Conservation (phyloP, 116 monocot genomes). For the Zostera marina region DNA sequence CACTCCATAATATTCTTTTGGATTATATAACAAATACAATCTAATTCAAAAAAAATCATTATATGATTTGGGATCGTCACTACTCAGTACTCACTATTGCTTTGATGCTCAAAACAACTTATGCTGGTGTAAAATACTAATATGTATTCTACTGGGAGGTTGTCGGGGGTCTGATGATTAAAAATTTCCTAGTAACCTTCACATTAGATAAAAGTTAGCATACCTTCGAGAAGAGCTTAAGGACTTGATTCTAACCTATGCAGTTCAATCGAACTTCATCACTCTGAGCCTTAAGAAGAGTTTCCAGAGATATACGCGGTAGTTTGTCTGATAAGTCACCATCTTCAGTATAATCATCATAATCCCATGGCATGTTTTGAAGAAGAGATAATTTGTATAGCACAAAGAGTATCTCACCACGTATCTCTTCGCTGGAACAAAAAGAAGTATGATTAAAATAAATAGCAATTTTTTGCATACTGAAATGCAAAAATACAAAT, state of each 20-base stretch:
- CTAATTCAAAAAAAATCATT: too few species aligned
- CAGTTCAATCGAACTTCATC: conserved; percentile 88
- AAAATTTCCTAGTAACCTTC: too few species aligned
- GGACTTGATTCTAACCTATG: conserved; percentile 31
- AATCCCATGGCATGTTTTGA: conserved; percentile 38
- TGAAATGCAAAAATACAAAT: background rate
- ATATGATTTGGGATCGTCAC: too few species aligned
- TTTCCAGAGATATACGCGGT: conserved; percentile 43
- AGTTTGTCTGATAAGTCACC: conserved; percentile 13
- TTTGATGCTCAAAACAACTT: too few species aligned
- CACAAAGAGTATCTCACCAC: conserved; percentile 76
- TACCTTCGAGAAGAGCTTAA: too few species aligned
- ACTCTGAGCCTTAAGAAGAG: conserved; percentile 56
- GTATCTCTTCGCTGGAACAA: conserved; percentile 62
- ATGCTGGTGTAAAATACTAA: too few species aligned
- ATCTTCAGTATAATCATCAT: conserved; percentile 8
- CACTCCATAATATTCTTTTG: background rate
- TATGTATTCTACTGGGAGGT: too few species aligned
- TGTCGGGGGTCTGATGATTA: too few species aligned
- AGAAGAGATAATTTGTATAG: conserved; percentile 56
- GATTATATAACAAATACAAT: background rate
- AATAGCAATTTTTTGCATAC: background rate
- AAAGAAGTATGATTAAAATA: conserved; percentile 2
- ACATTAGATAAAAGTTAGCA: too few species aligned
- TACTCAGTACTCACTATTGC: too few species aligned